phyloP scores from a whole-genome alignment of 2,329 filamentous ascomycete species.

The Penicillium sp. region DNA sequence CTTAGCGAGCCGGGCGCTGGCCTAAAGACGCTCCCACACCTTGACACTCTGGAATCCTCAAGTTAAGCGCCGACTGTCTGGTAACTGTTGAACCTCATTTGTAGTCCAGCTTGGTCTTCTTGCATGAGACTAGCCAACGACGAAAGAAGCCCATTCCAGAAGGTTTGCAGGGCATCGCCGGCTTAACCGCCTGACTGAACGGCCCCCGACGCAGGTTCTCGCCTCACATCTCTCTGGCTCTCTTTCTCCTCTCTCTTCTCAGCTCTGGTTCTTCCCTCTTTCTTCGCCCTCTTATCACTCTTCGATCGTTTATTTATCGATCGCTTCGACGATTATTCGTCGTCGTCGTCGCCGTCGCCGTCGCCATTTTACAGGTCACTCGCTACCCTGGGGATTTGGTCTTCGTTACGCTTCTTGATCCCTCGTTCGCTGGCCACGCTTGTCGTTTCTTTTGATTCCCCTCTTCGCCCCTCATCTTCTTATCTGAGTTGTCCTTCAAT shows the following conservation, averaged over 20 bases:
- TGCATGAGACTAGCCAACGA: constrained; percentile 4
- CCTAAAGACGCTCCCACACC: neutral
- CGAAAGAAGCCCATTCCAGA: neutral
- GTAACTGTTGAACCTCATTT: neutral
- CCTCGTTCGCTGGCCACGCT: constrained; percentile 7
- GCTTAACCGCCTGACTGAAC: constrained; percentile 14
- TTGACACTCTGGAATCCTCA: neutral
- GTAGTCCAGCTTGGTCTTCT: constrained; percentile 6
- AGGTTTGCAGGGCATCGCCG: constrained; percentile 7
- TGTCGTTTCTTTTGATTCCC: constrained; percentile 16
- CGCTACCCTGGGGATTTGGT: constrained; percentile 9
- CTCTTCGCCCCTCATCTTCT: constrained; percentile 10
- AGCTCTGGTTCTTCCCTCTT: constrained; percentile 9
- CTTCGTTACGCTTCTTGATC: constrained; percentile 10
- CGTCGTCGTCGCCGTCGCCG: constrained; percentile 13
- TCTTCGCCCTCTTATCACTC: constrained; percentile 3
- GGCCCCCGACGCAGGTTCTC: constrained; percentile 10
- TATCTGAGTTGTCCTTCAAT: constrained; percentile 9
- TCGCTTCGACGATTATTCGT: constrained; percentile 9
- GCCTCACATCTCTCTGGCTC: constrained; percentile 24
- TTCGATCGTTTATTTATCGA: constrained; percentile 17
- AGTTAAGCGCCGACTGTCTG: constrained; percentile 8
- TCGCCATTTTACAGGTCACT: constrained; percentile 5
- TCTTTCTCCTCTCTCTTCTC: constrained; percentile 10
- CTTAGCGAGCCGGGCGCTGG: constrained; percentile 11